Conservation (phyloP, 495 filamentous ascomycete species). For the Penicillium canescens region DNA sequence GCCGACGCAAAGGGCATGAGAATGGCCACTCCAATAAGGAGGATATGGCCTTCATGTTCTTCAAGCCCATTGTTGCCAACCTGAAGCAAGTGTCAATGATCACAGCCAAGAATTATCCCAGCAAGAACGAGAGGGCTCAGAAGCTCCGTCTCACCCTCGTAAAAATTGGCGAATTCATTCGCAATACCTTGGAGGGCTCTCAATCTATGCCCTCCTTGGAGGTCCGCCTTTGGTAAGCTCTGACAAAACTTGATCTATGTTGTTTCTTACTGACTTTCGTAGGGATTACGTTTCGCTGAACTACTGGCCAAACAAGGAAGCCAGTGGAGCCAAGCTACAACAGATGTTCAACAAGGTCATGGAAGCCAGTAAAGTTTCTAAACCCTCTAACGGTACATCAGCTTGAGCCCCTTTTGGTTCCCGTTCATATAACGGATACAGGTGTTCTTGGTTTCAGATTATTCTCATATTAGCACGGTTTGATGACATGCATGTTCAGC, state of each 20-base stretch:
- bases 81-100: constrained; percentile 58
- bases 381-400: constrained; percentile 29
- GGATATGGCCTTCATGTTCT: constrained; percentile 55
- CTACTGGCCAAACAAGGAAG: constrained; percentile 54
- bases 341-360: constrained; percentile 51
- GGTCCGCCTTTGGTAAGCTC: constrained; percentile 48
- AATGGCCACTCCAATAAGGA: constrained; percentile 46
- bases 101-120: constrained; percentile 64
- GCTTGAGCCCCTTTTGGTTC: constrained; percentile 5
- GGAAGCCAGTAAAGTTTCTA: constrained; percentile 31
- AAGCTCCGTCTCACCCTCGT: constrained; percentile 46
- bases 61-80: constrained; percentile 61
- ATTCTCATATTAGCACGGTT: constrained; percentile 6
- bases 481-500: constrained; percentile 18
- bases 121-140: constrained; percentile 55
- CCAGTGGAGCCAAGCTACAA: constrained; percentile 42
- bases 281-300: constrained; percentile 50
- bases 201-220: constrained; percentile 41
- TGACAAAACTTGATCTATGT: background rate
- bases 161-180: constrained; percentile 52
- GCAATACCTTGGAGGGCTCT: constrained; percentile 33
- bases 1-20: constrained; percentile 43
- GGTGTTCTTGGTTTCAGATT: constrained; percentile 7
- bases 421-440: background rate
- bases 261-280: background rate